Base-by-base conservation (phyloP, 805 yeast genomes). In the Wickerhamiella dianesei region DNA sequence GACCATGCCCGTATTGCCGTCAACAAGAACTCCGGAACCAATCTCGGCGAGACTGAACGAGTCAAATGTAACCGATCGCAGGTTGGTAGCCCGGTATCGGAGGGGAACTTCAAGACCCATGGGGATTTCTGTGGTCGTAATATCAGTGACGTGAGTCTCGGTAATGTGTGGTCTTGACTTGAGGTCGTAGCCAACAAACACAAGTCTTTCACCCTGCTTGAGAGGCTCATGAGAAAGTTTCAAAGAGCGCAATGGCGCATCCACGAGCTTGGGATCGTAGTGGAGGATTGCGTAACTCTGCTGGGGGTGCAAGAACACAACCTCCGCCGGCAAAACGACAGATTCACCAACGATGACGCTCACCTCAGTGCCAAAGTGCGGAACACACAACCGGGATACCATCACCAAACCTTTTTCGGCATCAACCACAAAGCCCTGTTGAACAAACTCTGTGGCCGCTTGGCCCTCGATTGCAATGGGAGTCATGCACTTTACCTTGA, bases 321-420 rank as follows among this genome's bases (percentile, higher is more conserved):
- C 92, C 52, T 77, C 71, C 1, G 81, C 96, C 0, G 94, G 85
- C 13, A 87, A 73, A 53, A 80, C 76, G 19, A 84, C 75, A 1
- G 94, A 81, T 52, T 88, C 95, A 3, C 96, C 95, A 59, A 88
- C 76, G 2, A 88, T 78, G 18, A 88, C 72, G 43, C 76, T 70
- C 20, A 87, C 71, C 61, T 88, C 95, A 54, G 80, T 71, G 54
- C 80, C 63, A 43, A 83, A 94, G 64, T 86, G 94, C 5, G 95
- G 94, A 21, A 87, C 84, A 46, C 75, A 70, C 49, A 78, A 71
- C 50, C 96, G 72, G 2, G 95, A 82, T 1, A 82, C 85, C 44
- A 88, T 65, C 3, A 84, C 85, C 51, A 77, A 79, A 2, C 96
- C 96, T 50, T 75, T 74, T 44, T 69, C 75, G 3, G 95, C 80